Conservation (phyloP, 345 rosid genomes). For the Syzygium oleosum region DNA sequence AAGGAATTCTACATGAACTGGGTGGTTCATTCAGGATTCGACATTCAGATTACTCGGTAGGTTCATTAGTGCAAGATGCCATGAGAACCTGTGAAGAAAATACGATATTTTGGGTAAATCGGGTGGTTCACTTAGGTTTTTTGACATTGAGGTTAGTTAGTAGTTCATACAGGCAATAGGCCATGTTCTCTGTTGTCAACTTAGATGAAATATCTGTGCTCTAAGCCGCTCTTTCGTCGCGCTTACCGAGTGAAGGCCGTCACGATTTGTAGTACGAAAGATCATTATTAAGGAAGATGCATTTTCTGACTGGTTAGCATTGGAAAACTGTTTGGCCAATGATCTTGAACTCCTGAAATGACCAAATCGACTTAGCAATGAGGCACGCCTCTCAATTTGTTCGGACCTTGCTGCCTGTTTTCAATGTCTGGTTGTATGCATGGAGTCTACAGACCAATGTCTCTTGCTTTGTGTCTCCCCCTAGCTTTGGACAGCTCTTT, state of each 20-base stretch:
- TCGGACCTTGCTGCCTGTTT: neutral
- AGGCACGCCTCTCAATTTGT: neutral
- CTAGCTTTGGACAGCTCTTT: neutral
- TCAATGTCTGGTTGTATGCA: neutral
- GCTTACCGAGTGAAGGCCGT: no score
- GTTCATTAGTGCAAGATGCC: neutral
- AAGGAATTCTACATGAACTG: neutral
- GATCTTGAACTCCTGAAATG: neutral
- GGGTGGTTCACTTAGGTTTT: neutral
- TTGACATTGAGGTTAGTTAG: neutral
- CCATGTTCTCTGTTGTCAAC: neutral
- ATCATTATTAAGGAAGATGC: neutral
- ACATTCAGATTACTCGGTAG: neutral
- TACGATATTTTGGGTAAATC: neutral
- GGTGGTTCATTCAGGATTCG: neutral
- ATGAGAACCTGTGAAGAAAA: neutral
- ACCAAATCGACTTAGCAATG: neutral
- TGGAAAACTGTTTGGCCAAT: neutral
- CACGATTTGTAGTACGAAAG: neutral
- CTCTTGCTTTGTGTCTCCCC: neutral
- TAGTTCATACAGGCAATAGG: neutral
- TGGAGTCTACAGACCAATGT: neutral
- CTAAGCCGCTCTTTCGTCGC: neutral
- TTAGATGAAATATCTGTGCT: neutral
- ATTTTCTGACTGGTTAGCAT: neutral